Base-by-base conservation (phyloP, 2,329 filamentous ascomycete species). In the Alternaria novae-zelandiae region DNA sequence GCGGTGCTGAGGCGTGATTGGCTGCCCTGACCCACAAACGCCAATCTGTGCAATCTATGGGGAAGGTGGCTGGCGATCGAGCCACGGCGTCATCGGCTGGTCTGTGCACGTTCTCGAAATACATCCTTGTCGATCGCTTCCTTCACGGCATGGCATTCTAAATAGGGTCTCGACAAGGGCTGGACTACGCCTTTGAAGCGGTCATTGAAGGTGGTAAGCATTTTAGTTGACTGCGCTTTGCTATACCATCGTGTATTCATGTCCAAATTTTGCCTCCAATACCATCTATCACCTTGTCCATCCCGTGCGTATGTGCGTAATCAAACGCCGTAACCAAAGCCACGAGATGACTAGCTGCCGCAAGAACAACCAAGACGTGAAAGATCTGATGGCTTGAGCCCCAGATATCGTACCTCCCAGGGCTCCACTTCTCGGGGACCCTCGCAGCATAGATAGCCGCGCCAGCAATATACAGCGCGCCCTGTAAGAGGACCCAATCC, bases 351-450 rank as follows among this genome's bases (percentile, higher is more conserved):
- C 91, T 87, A 2, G 87, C 86, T 0, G 93, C 95, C 0, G 96
- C 96, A 64, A 94, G 80, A 15, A 98, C 84, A 26, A 99, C 94
- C 67, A 96, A 86, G 43, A 97, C 83, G 82, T 99, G 96, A 79
- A 99, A 99, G 68, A 99, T 91, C 82, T 99, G 96, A 80, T 99
- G 96, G 20, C 93, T 97, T 77, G 90, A 94, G 41, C 96, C 95
- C 87, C 92, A 92, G 55, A 97, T 92, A 80, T 99, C 96, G 75
- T 95, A 97, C 8, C 80, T 84, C 1, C 93, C 92, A 0, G 95
- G 96, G 47, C 83, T 87, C 74, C 86, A 88, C 63, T 93, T 86
- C 82, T 99, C 96, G 0, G 96, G 96, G 80, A 95, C 89, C 41
- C 96, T 90, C 57, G 87, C 90, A 7, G 94, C 96, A 79, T 99